A percentile compares a stretch with the other conserved stretches of the same genome.
These are phyloP conservation scores for Crithidia brevicula DNA, from an alignment of 208 protist genomes.

Conservation along the genomic window DNA sequence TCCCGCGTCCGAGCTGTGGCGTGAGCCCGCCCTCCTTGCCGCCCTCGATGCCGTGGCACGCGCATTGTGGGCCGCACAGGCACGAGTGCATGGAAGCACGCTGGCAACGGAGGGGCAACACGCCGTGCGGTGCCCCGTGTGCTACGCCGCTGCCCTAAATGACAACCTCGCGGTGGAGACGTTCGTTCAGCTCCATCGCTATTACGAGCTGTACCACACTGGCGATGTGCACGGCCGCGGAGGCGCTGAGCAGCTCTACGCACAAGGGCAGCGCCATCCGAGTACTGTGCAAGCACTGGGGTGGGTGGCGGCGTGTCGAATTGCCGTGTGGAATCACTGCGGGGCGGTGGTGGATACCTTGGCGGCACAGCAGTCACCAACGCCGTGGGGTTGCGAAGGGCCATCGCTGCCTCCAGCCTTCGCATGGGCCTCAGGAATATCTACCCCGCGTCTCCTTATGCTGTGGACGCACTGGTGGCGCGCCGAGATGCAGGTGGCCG, in stretches of 20 bases:
- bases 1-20: slow-evolving; percentile 43
- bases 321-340: slow-evolving; percentile 34
- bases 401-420: background rate
- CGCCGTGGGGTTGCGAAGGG: slow-evolving; percentile 4
- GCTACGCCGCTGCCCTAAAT: slow-evolving; percentile 56
- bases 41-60: slow-evolving; percentile 48
- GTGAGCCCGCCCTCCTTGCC: slow-evolving; percentile 60
- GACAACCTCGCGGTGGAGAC: slow-evolving; percentile 52
- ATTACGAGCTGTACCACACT: slow-evolving; percentile 35
- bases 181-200: slow-evolving; percentile 27
- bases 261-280: no score
- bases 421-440: background rate
- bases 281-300: slow-evolving; percentile 1
- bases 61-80: slow-evolving; percentile 33
- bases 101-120: background rate
- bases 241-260: no score
- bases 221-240: no score
- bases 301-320: slow-evolving; percentile 31
- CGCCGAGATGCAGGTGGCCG: slow-evolving; percentile 6
- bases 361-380: background rate
- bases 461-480: slow-evolving; percentile 14
- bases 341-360: background rate
- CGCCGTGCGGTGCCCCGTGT: slow-evolving; percentile 44
- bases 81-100: slow-evolving; percentile 15
- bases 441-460: background rate